These are phyloP conservation scores for Macrophomina pseudophaseolina DNA, from an alignment of 2,329 filamentous ascomycete species.

Conservation along the genomic window DNA sequence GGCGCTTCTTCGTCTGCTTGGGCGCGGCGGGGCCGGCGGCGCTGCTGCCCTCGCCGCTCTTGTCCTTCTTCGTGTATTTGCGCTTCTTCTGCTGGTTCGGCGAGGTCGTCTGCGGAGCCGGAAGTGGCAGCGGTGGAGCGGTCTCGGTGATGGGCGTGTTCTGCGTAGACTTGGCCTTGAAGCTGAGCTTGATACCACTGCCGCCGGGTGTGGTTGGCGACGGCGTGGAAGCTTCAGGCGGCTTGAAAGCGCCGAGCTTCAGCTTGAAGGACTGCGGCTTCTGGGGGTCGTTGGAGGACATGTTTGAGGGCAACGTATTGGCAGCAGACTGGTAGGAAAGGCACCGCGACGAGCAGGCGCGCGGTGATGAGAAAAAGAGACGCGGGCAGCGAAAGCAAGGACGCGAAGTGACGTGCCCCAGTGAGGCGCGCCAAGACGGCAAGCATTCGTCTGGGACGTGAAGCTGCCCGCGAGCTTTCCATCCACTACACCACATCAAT, in stretches of 20 bases:
- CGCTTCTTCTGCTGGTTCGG: conserved; percentile 43
- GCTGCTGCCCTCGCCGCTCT: conserved; percentile 36
- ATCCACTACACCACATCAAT: conserved; percentile 11
- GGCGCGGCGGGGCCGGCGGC: conserved; percentile 35
- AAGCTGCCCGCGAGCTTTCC: conserved; percentile 18
- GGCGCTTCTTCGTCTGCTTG: conserved; percentile 44
- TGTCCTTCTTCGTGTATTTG: conserved; percentile 49
- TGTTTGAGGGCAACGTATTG: background rate
- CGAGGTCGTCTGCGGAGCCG: conserved; percentile 43
- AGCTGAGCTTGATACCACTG: conserved; percentile 49
- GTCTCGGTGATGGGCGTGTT: conserved; percentile 36
- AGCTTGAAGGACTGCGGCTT: conserved; percentile 36
- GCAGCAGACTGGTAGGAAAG: background rate
- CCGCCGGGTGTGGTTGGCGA: conserved; percentile 26
- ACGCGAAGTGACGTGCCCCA: conserved; percentile 19
- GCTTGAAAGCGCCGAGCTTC: conserved; percentile 31
- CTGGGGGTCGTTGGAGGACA: conserved; percentile 11
- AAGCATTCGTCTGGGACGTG: background rate
- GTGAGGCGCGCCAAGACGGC: conserved; percentile 7
- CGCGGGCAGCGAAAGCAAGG: conserved; percentile 17
- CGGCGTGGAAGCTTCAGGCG: conserved; percentile 13
- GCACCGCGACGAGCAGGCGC: background rate
- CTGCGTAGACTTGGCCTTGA: conserved; percentile 33
- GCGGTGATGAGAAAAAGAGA: background rate
- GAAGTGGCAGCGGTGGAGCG: conserved; percentile 37